phyloP scores from a whole-genome alignment of 2,329 filamentous ascomycete species.

The Cladophialophora yegresii region DNA sequence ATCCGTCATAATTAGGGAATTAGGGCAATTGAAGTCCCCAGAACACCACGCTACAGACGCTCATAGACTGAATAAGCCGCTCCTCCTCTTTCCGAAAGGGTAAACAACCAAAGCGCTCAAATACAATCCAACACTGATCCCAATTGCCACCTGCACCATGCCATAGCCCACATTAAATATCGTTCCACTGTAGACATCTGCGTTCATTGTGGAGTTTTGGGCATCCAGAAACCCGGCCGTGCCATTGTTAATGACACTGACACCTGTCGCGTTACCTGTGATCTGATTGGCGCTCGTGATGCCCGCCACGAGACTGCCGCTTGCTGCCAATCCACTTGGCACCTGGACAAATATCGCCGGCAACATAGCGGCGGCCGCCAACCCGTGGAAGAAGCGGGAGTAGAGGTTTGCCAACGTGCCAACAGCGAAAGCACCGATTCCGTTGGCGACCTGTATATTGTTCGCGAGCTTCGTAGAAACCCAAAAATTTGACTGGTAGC shows the following conservation, averaged over 20 bases:
- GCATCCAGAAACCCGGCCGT: conserved; percentile 33
- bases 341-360: conserved; percentile 79
- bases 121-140: conserved; percentile 52
- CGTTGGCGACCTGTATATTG: conserved; percentile 75
- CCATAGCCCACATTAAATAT: conserved; percentile 50
- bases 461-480: conserved; percentile 65
- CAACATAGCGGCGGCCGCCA: conserved; percentile 81
- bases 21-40: neutral
- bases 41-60: neutral
- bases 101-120: conserved; percentile 51
- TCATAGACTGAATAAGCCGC: conserved; percentile 50
- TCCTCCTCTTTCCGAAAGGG: conserved; percentile 50
- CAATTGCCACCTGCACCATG: conserved; percentile 53
- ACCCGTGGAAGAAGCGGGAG: conserved; percentile 68
- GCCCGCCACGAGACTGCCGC: conserved; percentile 59
- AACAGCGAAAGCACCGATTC: conserved; percentile 73
- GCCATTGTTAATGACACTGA: conserved; percentile 47
- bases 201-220: conserved; percentile 21
- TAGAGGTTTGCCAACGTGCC: conserved; percentile 79
- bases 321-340: conserved; percentile 61
- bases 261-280: conserved; percentile 46
- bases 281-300: conserved; percentile 53
- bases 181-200: conserved; percentile 38
- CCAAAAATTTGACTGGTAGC: conserved; percentile 76
- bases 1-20: no score